Evolutionary conservation across 179 eudicot genomes (phyloP).

Genomic region (Corrigiola litoralis): DNA sequence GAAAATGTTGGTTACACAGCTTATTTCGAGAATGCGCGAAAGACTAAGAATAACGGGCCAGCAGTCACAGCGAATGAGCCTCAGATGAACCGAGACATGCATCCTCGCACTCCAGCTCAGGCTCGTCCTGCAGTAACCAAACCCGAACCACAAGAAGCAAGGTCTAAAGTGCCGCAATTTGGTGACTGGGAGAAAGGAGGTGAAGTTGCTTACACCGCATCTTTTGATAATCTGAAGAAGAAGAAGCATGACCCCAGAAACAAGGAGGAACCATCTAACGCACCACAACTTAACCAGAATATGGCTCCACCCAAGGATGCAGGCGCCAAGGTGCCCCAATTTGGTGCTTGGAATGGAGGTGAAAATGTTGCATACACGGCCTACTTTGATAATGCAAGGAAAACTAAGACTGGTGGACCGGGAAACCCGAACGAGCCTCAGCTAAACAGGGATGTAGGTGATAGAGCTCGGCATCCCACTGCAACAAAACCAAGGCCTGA

Average conservation of each 20-base stretch:
- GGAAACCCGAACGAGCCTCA: constrained; percentile 21
- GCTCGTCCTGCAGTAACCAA: constrained; percentile 13
- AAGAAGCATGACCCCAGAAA: constrained; percentile 5
- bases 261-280: constrained; percentile 16
- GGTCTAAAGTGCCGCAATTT: constrained; percentile 28
- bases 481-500: constrained; percentile 10
- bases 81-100: constrained; percentile 21
- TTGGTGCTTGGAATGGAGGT: constrained; percentile 35
- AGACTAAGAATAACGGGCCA: constrained; percentile 14
- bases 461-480: constrained; percentile 3
- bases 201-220: constrained; percentile 24
- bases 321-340: constrained; percentile 23
- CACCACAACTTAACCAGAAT: constrained; percentile 16
- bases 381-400: constrained; percentile 25
- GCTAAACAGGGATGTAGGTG: constrained; percentile 27
- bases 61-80: constrained; percentile 3
- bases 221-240: constrained; percentile 22
- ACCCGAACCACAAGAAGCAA: constrained; percentile 17
- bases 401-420: constrained; percentile 11
- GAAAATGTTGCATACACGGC: constrained; percentile 24
- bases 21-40: constrained; percentile 19
- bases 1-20: constrained; percentile 25
- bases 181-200: constrained; percentile 29
- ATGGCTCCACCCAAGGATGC: constrained; percentile 10
- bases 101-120: constrained; percentile 17